Conservation (phyloP, 805 yeast species). For the Lipomyces sp. region DNA sequence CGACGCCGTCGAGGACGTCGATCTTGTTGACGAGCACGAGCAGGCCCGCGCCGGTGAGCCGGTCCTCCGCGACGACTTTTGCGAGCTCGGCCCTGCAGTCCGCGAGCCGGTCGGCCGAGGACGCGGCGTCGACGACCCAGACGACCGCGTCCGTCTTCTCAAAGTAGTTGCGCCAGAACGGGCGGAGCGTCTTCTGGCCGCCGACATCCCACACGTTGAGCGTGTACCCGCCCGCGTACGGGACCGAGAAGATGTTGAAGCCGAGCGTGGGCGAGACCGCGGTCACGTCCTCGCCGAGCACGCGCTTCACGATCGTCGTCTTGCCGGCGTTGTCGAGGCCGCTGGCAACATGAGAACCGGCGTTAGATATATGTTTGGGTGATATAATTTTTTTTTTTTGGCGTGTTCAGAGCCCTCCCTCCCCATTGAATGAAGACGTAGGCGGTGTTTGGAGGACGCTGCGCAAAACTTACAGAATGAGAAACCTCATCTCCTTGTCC, state of each 20-base stretch:
- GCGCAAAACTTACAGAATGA: slow-evolving; percentile 50
- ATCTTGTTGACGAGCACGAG: slow-evolving; percentile 70
- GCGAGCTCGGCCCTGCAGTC: slow-evolving; percentile 67
- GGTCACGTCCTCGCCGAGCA: slow-evolving; percentile 50
- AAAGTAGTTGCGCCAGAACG: slow-evolving; percentile 92
- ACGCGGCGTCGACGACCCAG: slow-evolving; percentile 79
- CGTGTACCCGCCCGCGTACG: slow-evolving; percentile 35
- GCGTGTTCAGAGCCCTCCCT: too few species aligned
- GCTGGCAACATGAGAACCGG: slow-evolving; percentile 22
- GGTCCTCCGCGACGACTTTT: slow-evolving; percentile 60
- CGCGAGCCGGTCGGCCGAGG: slow-evolving; percentile 51
- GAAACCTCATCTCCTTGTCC: slow-evolving; percentile 70
- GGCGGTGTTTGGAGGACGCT: neutral
- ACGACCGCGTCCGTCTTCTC: slow-evolving; percentile 73
- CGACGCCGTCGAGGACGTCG: slow-evolving; percentile 48
- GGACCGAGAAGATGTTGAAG: slow-evolving; percentile 67
- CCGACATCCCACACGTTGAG: slow-evolving; percentile 72
- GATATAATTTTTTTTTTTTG: too few species aligned
- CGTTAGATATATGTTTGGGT: neutral
- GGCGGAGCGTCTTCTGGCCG: slow-evolving; percentile 77
- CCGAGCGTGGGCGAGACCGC: slow-evolving; percentile 88
- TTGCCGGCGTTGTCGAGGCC: slow-evolving; percentile 93
- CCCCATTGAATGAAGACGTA: neutral
- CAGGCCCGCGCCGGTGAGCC: slow-evolving; percentile 66
- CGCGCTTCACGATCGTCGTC: slow-evolving; percentile 68